phyloP scores from a whole-genome alignment of 2,329 filamentous ascomycete genomes.

The Aspergillus vadensis region DNA sequence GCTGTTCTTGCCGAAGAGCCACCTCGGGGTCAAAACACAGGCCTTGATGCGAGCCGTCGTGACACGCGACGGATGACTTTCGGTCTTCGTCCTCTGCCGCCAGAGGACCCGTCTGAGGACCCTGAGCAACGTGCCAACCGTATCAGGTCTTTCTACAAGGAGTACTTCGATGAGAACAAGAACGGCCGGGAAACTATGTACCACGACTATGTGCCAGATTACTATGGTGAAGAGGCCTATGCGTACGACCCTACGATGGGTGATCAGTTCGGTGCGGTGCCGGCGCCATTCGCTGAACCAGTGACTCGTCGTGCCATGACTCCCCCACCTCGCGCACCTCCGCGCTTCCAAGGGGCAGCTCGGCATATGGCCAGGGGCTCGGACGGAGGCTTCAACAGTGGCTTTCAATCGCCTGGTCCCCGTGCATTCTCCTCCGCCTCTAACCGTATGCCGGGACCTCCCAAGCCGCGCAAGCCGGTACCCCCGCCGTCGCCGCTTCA shows the following conservation, averaged over 20 bases:
- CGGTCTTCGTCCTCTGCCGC: constrained; percentile 79
- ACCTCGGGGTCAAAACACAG: constrained; percentile 24
- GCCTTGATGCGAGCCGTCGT: constrained; percentile 32
- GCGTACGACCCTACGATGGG: constrained; percentile 56
- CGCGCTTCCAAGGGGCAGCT: constrained; percentile 53
- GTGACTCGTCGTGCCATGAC: constrained; percentile 92
- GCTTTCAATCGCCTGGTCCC: constrained; percentile 47
- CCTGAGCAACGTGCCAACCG: constrained; percentile 93
- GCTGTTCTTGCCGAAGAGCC: constrained; percentile 29
- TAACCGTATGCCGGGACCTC: constrained; percentile 45
- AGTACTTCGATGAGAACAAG: constrained; percentile 92
- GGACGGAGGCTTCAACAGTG: constrained; percentile 35
- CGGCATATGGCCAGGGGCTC: constrained; percentile 53
- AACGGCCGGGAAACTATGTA: constrained; percentile 60
- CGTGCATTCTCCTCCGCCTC: constrained; percentile 68
- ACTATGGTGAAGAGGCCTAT: constrained; percentile 62
- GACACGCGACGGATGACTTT: constrained; percentile 58
- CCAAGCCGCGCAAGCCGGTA: constrained; percentile 57
- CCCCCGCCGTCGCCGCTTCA: constrained; percentile 74
- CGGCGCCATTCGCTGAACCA: constrained; percentile 76
- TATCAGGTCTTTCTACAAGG: constrained; percentile 98
- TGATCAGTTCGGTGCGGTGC: constrained; percentile 35
- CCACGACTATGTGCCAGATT: constrained; percentile 73
- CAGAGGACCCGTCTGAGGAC: constrained; percentile 83
- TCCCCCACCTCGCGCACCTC: constrained; percentile 73